Conservation (phyloP, 2,329 filamentous ascomycete genomes). For the Byssothecium circinans region DNA sequence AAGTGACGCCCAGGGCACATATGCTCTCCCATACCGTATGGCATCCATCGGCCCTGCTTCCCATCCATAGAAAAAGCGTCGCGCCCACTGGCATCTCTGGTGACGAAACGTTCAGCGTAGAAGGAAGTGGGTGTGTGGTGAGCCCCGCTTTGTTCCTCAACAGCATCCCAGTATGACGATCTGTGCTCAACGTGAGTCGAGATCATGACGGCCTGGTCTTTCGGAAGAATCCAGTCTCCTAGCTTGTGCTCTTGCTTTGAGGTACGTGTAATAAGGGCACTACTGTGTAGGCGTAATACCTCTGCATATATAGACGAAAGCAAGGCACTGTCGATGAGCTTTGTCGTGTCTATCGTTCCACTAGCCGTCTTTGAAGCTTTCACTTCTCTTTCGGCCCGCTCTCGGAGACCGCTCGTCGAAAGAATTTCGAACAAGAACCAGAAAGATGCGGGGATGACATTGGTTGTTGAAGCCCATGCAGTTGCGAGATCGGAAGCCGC, state of each 20-base stretch:
- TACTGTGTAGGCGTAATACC: constrained; percentile 11
- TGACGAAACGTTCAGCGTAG: constrained; percentile 11
- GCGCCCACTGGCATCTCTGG: not conserved
- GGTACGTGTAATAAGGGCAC: constrained; percentile 6
- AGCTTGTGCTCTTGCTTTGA: constrained; percentile 6
- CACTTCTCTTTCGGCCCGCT: not conserved
- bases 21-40: constrained; percentile 16
- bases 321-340: constrained; percentile 4
- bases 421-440: constrained; percentile 14
- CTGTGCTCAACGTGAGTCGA: constrained; percentile 12
- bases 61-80: constrained; percentile 8
- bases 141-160: not conserved
- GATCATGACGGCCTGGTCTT: constrained; percentile 9
- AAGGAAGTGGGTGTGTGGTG: constrained; percentile 3
- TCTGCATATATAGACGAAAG: constrained; percentile 20
- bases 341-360: constrained; percentile 1
- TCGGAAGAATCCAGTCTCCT: constrained; percentile 6
- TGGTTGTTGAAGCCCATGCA: constrained; percentile 12
- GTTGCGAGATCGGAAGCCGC: constrained; percentile 14
- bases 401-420: not conserved
- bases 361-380: not conserved
- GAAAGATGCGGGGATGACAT: constrained; percentile 14
- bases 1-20: constrained; percentile 24
- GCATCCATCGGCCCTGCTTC: constrained; percentile 12
- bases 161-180: constrained; percentile 8